Base-by-base conservation (phyloP, 2,329 filamentous ascomycete genomes). In the Cladosporium phlei region DNA sequence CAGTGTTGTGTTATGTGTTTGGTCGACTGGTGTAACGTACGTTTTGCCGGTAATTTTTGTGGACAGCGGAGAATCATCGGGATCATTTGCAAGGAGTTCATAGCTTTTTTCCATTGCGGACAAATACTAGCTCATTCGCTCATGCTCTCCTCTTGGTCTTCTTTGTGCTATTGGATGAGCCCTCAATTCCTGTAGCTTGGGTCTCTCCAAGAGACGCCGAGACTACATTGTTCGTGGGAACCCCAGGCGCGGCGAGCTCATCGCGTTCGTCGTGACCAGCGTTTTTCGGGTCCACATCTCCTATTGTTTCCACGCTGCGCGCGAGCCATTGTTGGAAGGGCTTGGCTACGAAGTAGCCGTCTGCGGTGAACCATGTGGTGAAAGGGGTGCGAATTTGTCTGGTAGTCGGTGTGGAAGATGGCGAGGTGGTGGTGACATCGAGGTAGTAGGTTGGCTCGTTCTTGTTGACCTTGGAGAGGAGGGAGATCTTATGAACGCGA, bases 311-410 rank as follows among this genome's bases (percentile, higher is more conserved):
- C 3, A 91, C 74, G 30, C 77, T 75, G n/a, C 76, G 76, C 9
- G 85, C 86, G 38, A 93, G 72, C 70, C 87, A 80, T 62, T 82
- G 78, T 74, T 93, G 87, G 68, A 93, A 90, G 5, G 87, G 86
- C 55, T 79, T 72, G 7, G 80, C 77, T 35, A 89, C 77, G 63
- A 93, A 89, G 64, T 76, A 78, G 39, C 88, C 88, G 65, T 94
- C 85, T 58, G 68, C 58, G 2, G 71, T 73, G 56, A 91, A 93
- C 85, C 86, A 93, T 44, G 78, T 74, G 25, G 78, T 78, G 64
- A 93, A 91, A 27, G 83, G 76, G 34, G 77, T 76, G 52, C 75
- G 68, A 50, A 89, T 66, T 53, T 80, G 73, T 50, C 79, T 48
- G 60, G 14, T 70, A 43, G 47, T 53, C 22, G 47, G 24, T 10